phyloP scores from a whole-genome alignment of 139 green algal species.

The Mesotaenium endlicherianum region DNA sequence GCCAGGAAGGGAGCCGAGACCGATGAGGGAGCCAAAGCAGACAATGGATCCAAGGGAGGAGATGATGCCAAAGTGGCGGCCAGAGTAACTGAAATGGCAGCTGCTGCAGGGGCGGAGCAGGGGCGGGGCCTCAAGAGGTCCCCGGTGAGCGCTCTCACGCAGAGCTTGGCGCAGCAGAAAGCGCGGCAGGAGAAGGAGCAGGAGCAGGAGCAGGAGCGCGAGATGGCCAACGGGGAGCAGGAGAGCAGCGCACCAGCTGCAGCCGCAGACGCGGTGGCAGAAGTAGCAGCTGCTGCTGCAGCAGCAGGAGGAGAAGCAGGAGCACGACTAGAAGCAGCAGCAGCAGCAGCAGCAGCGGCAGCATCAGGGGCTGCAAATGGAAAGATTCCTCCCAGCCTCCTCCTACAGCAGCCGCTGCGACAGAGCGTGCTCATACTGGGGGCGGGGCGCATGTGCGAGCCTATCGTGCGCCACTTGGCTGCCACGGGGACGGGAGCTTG shows the following conservation, averaged over 20 bases:
- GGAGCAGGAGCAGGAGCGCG: neutral
- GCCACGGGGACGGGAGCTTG: neutral
- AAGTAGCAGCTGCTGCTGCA: neutral
- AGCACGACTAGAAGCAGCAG: too few species aligned
- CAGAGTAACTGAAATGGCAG: too few species aligned
- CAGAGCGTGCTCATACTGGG: constrained; percentile 32
- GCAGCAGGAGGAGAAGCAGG: neutral
- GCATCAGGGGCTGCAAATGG: neutral
- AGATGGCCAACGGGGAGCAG: neutral
- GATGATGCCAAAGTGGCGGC: too few species aligned
- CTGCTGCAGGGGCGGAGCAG: too few species aligned
- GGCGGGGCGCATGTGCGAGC: constrained; percentile 18
- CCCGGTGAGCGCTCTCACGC: too few species aligned
- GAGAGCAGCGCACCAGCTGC: neutral
- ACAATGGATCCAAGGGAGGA: too few species aligned
- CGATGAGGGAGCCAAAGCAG: too few species aligned
- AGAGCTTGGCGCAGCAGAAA: too few species aligned
- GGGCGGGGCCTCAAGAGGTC: too few species aligned
- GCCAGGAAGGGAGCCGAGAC: too few species aligned
- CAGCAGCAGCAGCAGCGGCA: neutral
- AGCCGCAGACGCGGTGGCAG: neutral
- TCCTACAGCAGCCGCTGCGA: neutral
- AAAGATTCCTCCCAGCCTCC: too few species aligned
- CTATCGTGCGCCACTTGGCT: constrained; percentile 22
- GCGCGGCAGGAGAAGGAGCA: too few species aligned